Evolutionary conservation across 352 stramenopile species (phyloP).

Genomic region (Phytophthora citrophthora): DNA sequence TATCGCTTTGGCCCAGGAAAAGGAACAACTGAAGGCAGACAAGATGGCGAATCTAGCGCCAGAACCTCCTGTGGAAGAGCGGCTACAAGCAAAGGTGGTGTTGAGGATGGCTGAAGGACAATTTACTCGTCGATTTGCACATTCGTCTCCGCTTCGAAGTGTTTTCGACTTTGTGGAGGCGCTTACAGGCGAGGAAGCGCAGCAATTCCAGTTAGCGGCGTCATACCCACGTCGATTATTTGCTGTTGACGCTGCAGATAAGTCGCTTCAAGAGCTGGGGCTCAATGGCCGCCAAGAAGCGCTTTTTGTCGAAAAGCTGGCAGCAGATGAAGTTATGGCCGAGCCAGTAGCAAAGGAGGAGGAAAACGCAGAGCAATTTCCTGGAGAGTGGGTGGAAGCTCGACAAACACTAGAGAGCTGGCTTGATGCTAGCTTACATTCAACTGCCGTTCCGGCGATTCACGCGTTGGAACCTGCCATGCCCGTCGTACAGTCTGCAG

Average conservation of each 20-base stretch:
- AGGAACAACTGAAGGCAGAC: slow-evolving; percentile 50
- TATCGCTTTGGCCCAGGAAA: slow-evolving; percentile 33
- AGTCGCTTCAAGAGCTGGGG: slow-evolving; percentile 57
- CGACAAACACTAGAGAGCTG: slow-evolving; percentile 47
- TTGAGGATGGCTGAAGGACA: slow-evolving; percentile 62
- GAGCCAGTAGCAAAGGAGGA: neutral
- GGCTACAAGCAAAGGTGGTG: slow-evolving; percentile 50
- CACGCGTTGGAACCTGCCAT: slow-evolving; percentile 78
- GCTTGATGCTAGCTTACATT: slow-evolving; percentile 55
- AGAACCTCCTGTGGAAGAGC: slow-evolving; percentile 52
- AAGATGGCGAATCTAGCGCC: slow-evolving; percentile 38
- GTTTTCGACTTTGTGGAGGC: slow-evolving; percentile 68
- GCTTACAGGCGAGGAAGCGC: slow-evolving; percentile 48
- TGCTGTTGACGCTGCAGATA: slow-evolving; percentile 35
- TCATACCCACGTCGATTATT: slow-evolving; percentile 75
- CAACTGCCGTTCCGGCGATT: slow-evolving; percentile 48
- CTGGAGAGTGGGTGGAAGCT: slow-evolving; percentile 52
- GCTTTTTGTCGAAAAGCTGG: slow-evolving; percentile 67
- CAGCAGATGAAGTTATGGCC: slow-evolving; percentile 6
- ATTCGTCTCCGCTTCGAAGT: slow-evolving; percentile 32
- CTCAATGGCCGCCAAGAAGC: slow-evolving; percentile 66
- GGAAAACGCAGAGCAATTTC: slow-evolving; percentile 21
- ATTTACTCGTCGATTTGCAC: slow-evolving; percentile 52
- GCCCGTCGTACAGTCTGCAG: slow-evolving; percentile 48
- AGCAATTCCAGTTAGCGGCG: slow-evolving; percentile 55